Evolutionary conservation across 306 rosid genomes (phyloP), one percentile per base, ranked within the genome.

Genomic region (Hippophae rhamnoides): DNA sequence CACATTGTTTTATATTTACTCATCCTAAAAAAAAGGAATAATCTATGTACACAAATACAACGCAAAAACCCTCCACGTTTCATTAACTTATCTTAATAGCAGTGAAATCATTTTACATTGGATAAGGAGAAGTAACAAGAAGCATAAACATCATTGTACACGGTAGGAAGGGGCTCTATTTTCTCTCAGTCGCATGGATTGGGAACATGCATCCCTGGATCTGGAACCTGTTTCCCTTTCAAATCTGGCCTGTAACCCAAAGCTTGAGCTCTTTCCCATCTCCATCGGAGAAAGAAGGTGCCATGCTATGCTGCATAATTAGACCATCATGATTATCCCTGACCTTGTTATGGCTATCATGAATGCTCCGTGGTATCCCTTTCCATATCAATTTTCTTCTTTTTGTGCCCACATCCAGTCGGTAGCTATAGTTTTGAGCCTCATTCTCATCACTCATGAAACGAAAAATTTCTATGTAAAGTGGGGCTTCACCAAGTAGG

Each of bases 401-500:
- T 25, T 65, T 56, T 54, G 58, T 62, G 12, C 71, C 76, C 10
- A 72, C 78, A 67, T 77, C 82, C 43, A 77, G 74, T 41, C 82
- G 56, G 68, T 77, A 77, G 52, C 67, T 42, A 26, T 40, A 72
- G 53, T 62, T 72, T 41, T 44, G 47, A 8, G 76, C 71, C 49
- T 72, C 76, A 47, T 23, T 41, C 5, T 18, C 71, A 14, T 72
- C 57, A 2, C 76, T 71, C 76, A 72, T 72, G 76, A 72, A 72
- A 48, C 67, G 71, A 13, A 65, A 62, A 61, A 72, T 59, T 59
- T 66, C 67, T 41, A 72, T 68, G 75, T 68, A 72, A 9, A 72
- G 78, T 0, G 78, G 81, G 44, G 81, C 69, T 47, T 54, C 61
- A 10, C 75, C 81, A 2, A 77, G 78, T 38, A 50, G 75, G 66